Conservation (phyloP, 306 rosid species). For the Castanospermum australe region DNA sequence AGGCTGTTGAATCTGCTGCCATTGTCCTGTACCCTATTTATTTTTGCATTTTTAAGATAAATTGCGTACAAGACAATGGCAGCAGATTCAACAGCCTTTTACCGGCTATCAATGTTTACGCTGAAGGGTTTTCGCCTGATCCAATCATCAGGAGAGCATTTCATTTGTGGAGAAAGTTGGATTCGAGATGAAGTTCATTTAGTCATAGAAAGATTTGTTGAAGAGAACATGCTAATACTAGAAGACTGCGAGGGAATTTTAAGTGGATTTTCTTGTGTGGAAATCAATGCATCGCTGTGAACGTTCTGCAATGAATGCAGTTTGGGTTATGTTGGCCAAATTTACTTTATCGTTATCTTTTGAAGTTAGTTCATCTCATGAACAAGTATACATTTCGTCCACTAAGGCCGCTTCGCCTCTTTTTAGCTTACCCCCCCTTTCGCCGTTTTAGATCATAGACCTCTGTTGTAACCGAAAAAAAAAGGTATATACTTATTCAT, state of each 20-base stretch:
- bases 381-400: background rate
- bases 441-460: no score
- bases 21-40: no score
- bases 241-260: background rate
- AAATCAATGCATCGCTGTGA: background rate
- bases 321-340: background rate
- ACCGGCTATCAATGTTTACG: conserved; percentile 84
- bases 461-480: no score
- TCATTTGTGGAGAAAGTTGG: conserved; percentile 50
- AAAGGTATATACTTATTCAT: conserved; percentile 5
- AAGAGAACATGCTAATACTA: conserved; percentile 13
- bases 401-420: no score
- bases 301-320: background rate
- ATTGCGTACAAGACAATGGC: conserved; percentile 67
- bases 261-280: conserved; percentile 10
- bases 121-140: conserved; percentile 89
- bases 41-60: background rate
- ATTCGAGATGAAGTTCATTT: conserved; percentile 26
- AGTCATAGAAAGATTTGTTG: conserved; percentile 2
- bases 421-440: no score
- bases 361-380: background rate
- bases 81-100: conserved; percentile 56
- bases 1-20: no score
- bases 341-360: background rate
- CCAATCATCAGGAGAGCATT: conserved; percentile 67